Base-by-base conservation (phyloP, 139 green algal genomes). In the Chlorella sp. region DNA sequence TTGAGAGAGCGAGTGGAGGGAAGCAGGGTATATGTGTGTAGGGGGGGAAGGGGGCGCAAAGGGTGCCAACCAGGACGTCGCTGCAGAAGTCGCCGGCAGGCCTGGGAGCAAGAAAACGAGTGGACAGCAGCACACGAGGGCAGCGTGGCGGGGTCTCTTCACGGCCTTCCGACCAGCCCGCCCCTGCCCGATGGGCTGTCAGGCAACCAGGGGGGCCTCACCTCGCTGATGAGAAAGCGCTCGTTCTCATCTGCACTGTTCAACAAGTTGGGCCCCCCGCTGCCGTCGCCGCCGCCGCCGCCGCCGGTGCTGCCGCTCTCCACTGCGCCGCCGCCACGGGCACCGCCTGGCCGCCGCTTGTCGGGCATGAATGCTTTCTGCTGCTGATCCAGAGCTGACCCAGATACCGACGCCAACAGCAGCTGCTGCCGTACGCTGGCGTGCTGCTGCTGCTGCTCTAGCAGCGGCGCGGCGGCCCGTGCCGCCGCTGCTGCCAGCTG, bases 191-290 rank as follows among this genome's bases (percentile, higher is more conserved):
- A n/a, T n/a, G n/a, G 18, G 60, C 48, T 77, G 36, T 18, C 26
- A 40, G 19, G n/a, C 26, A 32, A 53, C 75, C 89, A 15, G 48
- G 0, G 30, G n/a, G 19, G 39, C 26, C 48, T 77, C 71, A 96
- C 93, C 92, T 97, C 95, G 34, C 92, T 95, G 64, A 97, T 95
- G 0, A 97, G 91, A 48, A 97, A 96, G 36, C 94, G 91, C 61
- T 97, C 94, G 78, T 90, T 83, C 19, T 77, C 57, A 26, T 85
- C 66, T 2, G 76, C 76, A n/a, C 39, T 37, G 4, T 37, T 64
- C 26, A 80, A 18, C 16, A 69, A 19, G 15, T 60, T 79, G 12
- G 39, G 22, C 30, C 18, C 60, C 3, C 36, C 60, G 18, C 68
- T 36, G 11, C 32, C 68, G 36, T 30, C 77, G 60, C 73, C 40